Conservation (phyloP, 257 asterid genomes). For the Solanum gracilifrons region DNA sequence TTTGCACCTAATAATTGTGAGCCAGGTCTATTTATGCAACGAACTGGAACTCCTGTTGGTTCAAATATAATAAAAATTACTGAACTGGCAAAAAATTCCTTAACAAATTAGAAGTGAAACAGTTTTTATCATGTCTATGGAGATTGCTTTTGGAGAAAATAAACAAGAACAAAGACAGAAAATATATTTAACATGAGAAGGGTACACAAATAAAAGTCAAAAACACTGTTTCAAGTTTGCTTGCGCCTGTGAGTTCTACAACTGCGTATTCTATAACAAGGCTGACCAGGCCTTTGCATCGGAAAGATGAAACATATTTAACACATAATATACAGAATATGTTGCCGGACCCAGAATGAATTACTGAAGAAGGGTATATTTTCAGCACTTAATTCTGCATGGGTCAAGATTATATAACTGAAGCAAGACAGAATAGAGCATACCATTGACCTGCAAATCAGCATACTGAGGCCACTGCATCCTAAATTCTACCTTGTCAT, state of each 20-base stretch:
- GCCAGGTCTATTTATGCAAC: conserved; percentile 82
- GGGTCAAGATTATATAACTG: background rate
- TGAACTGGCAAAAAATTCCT: background rate
- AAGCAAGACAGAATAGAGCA: conserved; percentile 5
- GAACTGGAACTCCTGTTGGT: conserved; percentile 61
- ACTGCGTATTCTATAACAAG: background rate
- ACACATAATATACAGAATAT: background rate
- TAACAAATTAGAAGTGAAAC: background rate
- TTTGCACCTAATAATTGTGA: conserved; percentile 68
- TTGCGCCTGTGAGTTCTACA: background rate
- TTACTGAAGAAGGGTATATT: background rate
- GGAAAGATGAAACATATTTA: background rate
- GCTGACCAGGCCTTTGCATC: background rate
- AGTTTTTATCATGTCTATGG: background rate
- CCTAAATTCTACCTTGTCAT: conserved; percentile 83
- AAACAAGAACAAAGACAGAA: background rate
- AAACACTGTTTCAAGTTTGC: background rate
- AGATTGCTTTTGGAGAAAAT: background rate
- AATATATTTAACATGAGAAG: background rate
- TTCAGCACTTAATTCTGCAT: background rate
- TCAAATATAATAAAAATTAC: conserved; percentile 11
- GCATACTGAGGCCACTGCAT: conserved; percentile 97
- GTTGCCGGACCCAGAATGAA: background rate
- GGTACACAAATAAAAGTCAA: background rate
- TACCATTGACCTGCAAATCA: conserved; percentile 87